Evolutionary conservation across 352 stramenopile species (phyloP), one percentile per base, ranked within the genome.

Genomic region (Salisapilia sapeloensis): DNA sequence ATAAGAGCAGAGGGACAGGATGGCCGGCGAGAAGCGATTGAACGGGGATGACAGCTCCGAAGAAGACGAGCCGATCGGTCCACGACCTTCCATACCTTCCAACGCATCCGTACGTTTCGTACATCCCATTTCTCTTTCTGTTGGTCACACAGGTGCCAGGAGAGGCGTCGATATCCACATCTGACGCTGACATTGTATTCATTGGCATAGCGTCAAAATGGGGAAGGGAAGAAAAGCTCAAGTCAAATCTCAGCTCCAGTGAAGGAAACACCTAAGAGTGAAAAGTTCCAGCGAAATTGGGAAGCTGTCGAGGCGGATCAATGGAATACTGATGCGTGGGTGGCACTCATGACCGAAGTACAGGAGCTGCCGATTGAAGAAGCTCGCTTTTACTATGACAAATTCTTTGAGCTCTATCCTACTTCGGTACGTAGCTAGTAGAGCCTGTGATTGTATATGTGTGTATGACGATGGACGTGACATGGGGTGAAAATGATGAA

Each of bases 51-150:
- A 89, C 48, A 89, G 74, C 49, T 86, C 74, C 13, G 74, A 89
- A 35, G 74, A 89, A 46, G 70, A 86, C 53, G 74, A 89, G 63
- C 74, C 64, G 33, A 84, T 89, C 22, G 46, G n/a, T n/a, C n/a
- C n/a, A n/a, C n/a, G n/a, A n/a, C n/a, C n/a, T n/a, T n/a, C n/a
- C n/a, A n/a, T n/a, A n/a, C n/a, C n/a, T n/a, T n/a, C n/a, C n/a
- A n/a, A n/a, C n/a, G n/a, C n/a, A n/a, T n/a, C n/a, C n/a, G n/a
- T n/a, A n/a, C n/a, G n/a, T n/a, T n/a, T n/a, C n/a, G n/a, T n/a
- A n/a, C n/a, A n/a, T n/a, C 34, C 18, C n/a, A n/a, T n/a, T n/a
- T n/a, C n/a, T n/a, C n/a, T n/a, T n/a, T n/a, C n/a, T n/a, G n/a
- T n/a, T n/a, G n/a, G n/a, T n/a, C n/a, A n/a, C n/a, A n/a, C n/a